Percentiles rank a stretch among this genome's conserved stretches.
Conservation (phyloP, 139 green algal species). For the Chlorella sp. region DNA sequence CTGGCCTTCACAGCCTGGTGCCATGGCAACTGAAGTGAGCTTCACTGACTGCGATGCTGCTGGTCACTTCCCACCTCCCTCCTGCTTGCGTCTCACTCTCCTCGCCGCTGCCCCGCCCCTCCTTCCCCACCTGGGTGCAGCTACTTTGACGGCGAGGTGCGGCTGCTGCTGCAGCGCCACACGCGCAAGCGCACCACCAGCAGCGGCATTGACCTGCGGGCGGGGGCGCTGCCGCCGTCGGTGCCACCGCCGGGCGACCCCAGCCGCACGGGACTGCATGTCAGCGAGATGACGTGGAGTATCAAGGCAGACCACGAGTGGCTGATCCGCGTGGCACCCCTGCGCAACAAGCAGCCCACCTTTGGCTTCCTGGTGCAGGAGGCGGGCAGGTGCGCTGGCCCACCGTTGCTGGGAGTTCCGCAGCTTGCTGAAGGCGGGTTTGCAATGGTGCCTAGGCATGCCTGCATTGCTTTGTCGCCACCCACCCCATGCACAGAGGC, state of each 20-base stretch:
- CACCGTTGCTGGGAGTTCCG: too few species aligned
- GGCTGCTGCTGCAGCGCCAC: constrained; percentile 42
- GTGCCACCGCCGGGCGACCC: constrained; percentile 50
- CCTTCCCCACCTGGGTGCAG: not conserved
- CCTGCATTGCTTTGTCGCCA: too few species aligned
- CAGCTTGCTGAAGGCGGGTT: too few species aligned
- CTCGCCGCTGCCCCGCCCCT: too few species aligned
- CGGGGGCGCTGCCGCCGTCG: constrained; percentile 54
- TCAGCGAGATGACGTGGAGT: constrained; percentile 55
- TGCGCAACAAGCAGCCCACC: constrained; percentile 25
- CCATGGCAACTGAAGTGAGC: too few species aligned
- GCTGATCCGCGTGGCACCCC: constrained; percentile 35
- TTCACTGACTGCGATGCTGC: too few species aligned
- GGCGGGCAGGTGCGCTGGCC: constrained; percentile 44
- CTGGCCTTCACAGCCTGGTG: too few species aligned
- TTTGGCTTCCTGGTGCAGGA: constrained; percentile 52
- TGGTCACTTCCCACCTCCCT: too few species aligned
- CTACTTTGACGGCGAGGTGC: constrained; percentile 55
- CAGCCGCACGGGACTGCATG: not conserved
- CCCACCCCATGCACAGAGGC: too few species aligned
- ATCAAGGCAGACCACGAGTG: constrained; percentile 48
- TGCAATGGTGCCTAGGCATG: too few species aligned
- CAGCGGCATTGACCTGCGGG: constrained; percentile 57
- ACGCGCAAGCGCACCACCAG: constrained; percentile 38
- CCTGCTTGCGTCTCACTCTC: too few species aligned